phyloP scores from a whole-genome alignment of 768 basidiomycete species.

The Gyrodon lividus region DNA sequence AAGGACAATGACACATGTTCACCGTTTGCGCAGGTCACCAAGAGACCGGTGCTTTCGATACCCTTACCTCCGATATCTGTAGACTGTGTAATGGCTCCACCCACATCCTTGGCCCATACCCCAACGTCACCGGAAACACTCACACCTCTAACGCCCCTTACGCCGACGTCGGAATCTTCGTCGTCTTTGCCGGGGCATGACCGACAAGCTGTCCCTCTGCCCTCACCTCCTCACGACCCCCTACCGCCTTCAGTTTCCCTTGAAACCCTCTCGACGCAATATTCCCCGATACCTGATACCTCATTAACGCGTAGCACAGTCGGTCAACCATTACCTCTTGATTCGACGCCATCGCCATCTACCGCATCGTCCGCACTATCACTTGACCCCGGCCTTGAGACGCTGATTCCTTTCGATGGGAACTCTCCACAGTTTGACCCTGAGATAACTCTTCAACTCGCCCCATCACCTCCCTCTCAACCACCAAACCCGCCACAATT shows the following conservation, averaged over 20 bases:
- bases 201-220: conserved; percentile 11
- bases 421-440: conserved; percentile 19
- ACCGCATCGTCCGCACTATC: conserved; percentile 3
- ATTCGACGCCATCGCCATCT: conserved; percentile 4
- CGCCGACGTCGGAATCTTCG: conserved; percentile 21
- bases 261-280: not conserved
- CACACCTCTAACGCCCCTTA: conserved; percentile 22
- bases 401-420: conserved; percentile 28
- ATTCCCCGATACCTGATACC: not conserved
- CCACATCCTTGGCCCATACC: not conserved
- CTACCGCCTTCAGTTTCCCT: conserved; percentile 3
- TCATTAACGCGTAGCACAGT: not conserved
- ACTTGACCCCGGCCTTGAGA: conserved; percentile 23
- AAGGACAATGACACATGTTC: not conserved
- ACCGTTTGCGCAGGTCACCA: not conserved
- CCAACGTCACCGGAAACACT: conserved; percentile 13
- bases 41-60: conserved; percentile 2
- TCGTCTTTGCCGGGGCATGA: conserved; percentile 27
- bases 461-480: conserved; percentile 9
- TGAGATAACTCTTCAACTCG: conserved; percentile 19
- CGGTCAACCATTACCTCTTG: not conserved
- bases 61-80: not conserved
- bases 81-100: not conserved
- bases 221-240: conserved; percentile 8
- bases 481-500: conserved; percentile 12